These are phyloP conservation scores for Rubia occidens DNA, from an alignment of 305 asterid genomes.

Conservation along the genomic window DNA sequence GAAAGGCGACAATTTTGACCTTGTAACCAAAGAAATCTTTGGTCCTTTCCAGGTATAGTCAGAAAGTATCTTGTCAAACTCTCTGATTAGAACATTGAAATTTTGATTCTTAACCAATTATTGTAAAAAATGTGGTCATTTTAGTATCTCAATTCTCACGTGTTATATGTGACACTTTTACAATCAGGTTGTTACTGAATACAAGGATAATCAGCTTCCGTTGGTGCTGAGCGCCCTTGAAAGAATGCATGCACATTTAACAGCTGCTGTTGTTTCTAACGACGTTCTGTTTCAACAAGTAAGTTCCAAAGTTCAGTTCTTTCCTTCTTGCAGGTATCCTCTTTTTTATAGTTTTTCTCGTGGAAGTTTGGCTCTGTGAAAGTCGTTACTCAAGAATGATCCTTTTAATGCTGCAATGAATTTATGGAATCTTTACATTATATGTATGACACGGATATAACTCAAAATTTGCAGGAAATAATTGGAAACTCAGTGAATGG, in stretches of 20 bases:
- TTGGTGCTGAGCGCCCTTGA: conserved; percentile 63
- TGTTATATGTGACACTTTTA: not conserved
- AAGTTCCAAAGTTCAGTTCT: conserved; percentile 15
- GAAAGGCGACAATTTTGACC: conserved; percentile 55
- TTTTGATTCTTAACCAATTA: not conserved
- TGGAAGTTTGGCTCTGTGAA: not conserved
- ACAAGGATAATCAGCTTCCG: conserved; percentile 57
- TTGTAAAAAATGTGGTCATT: not conserved
- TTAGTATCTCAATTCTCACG: not conserved
- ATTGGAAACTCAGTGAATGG: conserved; percentile 86
- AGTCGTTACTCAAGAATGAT: not conserved
- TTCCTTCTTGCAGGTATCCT: not conserved
- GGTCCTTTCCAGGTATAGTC: conserved; percentile 91
- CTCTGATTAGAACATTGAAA: not conserved
- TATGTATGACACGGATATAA: not conserved
- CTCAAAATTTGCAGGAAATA: conserved; percentile 44
- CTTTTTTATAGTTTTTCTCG: too few species aligned
- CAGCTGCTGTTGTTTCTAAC: conserved; percentile 90
- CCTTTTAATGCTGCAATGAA: not conserved
- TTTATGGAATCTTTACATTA: not conserved
- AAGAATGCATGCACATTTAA: conserved; percentile 88
- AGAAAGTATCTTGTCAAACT: not conserved
- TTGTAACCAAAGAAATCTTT: conserved; percentile 75
- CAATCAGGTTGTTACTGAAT: conserved; percentile 63
- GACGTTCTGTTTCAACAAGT: conserved; percentile 73